Evolutionary conservation across 2,329 filamentous ascomycete species (phyloP).

Genomic region (Ascochyta fabae): DNA sequence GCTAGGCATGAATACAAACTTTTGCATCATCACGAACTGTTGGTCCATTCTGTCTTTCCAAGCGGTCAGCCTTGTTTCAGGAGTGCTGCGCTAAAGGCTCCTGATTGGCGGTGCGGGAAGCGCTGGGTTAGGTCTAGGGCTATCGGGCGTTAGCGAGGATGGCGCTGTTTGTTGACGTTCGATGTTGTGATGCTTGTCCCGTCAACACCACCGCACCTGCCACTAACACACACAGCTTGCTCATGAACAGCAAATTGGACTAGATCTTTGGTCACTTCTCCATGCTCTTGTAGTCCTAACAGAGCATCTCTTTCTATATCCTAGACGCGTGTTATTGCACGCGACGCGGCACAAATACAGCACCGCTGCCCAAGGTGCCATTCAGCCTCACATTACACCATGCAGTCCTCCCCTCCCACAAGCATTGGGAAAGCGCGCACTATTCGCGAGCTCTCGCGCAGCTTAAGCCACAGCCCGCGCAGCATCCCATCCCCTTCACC

Average conservation of each 20-base stretch:
- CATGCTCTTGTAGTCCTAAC: conserved; percentile 26
- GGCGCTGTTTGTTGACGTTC: not conserved
- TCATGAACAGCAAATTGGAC: conserved; percentile 15
- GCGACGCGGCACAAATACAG: conserved; percentile 35
- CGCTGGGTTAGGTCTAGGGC: not conserved
- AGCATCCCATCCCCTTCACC: conserved; percentile 39
- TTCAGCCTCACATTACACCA: conserved; percentile 31
- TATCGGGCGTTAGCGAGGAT: conserved; percentile 16
- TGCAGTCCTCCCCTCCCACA: conserved; percentile 47
- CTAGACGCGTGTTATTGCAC: conserved; percentile 36
- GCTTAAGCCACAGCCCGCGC: conserved; percentile 43
- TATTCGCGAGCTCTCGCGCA: conserved; percentile 47
- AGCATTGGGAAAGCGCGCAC: conserved; percentile 48
- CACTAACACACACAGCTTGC: conserved; percentile 16
- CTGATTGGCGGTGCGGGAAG: conserved; percentile 19
- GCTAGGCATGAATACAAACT: not conserved
- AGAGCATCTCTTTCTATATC: conserved; percentile 39
- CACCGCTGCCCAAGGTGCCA: conserved; percentile 18
- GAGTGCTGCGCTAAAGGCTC: conserved; percentile 11
- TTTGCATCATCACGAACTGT: conserved; percentile 5
- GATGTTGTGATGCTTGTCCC: conserved; percentile 7
- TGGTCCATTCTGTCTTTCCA: conserved; percentile 7
- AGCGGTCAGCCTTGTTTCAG: conserved; percentile 19
- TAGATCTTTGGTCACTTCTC: conserved; percentile 24
- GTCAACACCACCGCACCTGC: conserved; percentile 40